Percentiles rank a stretch among this genome's conserved stretches.
These are phyloP conservation scores for Hygrophoropsis aurantiaca DNA, from an alignment of 768 basidiomycete genomes.

Conservation along the genomic window DNA sequence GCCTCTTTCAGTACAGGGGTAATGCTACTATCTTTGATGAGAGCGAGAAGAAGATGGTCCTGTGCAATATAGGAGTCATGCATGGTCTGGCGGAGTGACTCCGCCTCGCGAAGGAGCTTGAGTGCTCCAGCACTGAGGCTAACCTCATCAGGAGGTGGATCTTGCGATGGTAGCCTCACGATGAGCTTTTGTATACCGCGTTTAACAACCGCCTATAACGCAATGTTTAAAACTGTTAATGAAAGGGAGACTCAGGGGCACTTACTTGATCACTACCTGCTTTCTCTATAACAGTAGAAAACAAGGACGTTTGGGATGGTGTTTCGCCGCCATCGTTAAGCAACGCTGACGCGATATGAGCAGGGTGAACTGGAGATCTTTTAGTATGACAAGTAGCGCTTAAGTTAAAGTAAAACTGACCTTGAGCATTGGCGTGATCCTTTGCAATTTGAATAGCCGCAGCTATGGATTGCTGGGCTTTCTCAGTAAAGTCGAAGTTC, in stretches of 20 bases:
- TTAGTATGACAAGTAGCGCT: conserved; percentile 1
- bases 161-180: conserved; percentile 80
- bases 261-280: conserved; percentile 85
- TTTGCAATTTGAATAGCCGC: conserved; percentile 79
- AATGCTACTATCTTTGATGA: conserved; percentile 74
- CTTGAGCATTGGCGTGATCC: conserved; percentile 81
- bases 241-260: conserved; percentile 5
- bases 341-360: conserved; percentile 79
- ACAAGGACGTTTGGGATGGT: conserved; percentile 50
- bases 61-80: conserved; percentile 92
- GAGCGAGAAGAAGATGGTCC: conserved; percentile 86
- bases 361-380: conserved; percentile 60
- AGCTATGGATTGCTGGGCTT: conserved; percentile 66
- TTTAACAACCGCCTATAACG: conserved; percentile 51
- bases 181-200: conserved; percentile 75
- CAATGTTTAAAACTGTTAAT: neutral
- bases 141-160: conserved; percentile 82
- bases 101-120: conserved; percentile 74
- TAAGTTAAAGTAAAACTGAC: conserved; percentile 33
- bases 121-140: conserved; percentile 54
- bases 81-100: conserved; percentile 77
- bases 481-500: conserved; percentile 85
- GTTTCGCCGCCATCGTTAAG: conserved; percentile 60
- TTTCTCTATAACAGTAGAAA: conserved; percentile 74
- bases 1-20: conserved; percentile 72